Conservation (phyloP, 2,329 filamentous ascomycete genomes). For the Neonectria coccinea region DNA sequence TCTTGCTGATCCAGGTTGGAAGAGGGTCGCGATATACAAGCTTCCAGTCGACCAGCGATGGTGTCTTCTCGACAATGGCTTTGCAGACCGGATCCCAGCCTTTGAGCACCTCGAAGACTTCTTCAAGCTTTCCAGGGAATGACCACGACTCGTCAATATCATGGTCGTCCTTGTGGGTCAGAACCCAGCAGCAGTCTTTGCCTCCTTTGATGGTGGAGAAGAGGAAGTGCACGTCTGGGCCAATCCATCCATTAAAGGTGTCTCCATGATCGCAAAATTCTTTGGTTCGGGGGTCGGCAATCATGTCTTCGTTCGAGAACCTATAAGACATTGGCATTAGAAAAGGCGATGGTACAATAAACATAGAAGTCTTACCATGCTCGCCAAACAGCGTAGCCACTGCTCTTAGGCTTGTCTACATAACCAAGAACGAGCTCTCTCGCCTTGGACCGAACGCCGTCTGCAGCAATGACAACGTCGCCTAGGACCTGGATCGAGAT, state of each 20-base stretch:
- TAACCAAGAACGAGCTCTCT: slow-evolving; percentile 26
- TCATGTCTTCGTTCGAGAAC: slow-evolving; percentile 60
- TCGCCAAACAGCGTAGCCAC: slow-evolving; percentile 64
- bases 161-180: slow-evolving; percentile 64
- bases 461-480: slow-evolving; percentile 66
- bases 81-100: slow-evolving; percentile 53
- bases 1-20: slow-evolving; percentile 55
- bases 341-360: too few species aligned
- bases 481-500: slow-evolving; percentile 47
- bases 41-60: slow-evolving; percentile 62
- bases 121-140: slow-evolving; percentile 63
- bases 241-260: slow-evolving; percentile 70
- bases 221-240: slow-evolving; percentile 67
- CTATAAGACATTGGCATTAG: slow-evolving; percentile 5
- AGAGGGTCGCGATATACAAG: slow-evolving; percentile 62
- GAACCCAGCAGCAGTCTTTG: slow-evolving; percentile 64
- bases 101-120: slow-evolving; percentile 63
- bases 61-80: slow-evolving; percentile 63
- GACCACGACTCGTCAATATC: slow-evolving; percentile 67
- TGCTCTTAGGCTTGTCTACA: slow-evolving; percentile 39
- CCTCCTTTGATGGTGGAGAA: slow-evolving; percentile 65
- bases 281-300: slow-evolving; percentile 63
- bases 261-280: slow-evolving; percentile 68
- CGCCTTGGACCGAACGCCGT: slow-evolving; percentile 62
- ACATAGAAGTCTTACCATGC: slow-evolving; percentile 59